Base-by-base conservation (phyloP, 495 filamentous ascomycete species). In the Penicillium fimorum region DNA sequence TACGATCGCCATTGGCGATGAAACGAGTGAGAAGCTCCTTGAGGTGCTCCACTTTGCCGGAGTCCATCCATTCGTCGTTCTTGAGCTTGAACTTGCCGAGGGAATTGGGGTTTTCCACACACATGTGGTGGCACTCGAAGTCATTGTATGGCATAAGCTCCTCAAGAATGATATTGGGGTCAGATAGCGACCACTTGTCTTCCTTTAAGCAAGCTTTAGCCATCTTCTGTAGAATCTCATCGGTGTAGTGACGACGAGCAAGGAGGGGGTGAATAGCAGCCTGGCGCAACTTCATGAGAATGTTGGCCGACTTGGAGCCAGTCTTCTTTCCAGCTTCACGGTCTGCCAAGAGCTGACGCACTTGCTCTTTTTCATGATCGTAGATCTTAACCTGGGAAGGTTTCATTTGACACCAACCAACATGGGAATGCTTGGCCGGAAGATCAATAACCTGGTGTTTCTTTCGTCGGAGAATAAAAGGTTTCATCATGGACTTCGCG, bases 381-480 rank as follows among this genome's bases (percentile, higher is more conserved):
- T 97, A 96, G 3, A 96, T 86, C 3, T 79, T 70, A 46, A 76
- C 74, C 61, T 96, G 92, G 0, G 76, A 73, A 1, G 75, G 64
- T 49, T 88, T 88, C 77, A 97, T 82, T 25, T 87, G 78, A 64
- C 92, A 96, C 62, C 87, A 87, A 57, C 91, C 85, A 2, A 97
- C 83, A 10, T 83, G 81, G 30, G 82, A 81, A 15, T 79, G 87
- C 75, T 98, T 98, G n/a, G 79, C 75, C 0, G 94, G 92, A 20
- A 98, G 76, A 58, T 94, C 85, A 11, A 97, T 79, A n/a, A 97
- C 95, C 60, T 97, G 92, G 43, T 90, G 86, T 73, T 98, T 98
- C 75, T 94, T 92, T 5, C 94, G 82, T 37, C 95, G 91, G 0
- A 98, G 75, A 24, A 98, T 89, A 67, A 97, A 98, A 0, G 94